Percentiles rank a stretch among this genome's conserved stretches.
These are phyloP conservation scores for Russula virescens DNA, from an alignment of 768 basidiomycete genomes.

Conservation along the genomic window DNA sequence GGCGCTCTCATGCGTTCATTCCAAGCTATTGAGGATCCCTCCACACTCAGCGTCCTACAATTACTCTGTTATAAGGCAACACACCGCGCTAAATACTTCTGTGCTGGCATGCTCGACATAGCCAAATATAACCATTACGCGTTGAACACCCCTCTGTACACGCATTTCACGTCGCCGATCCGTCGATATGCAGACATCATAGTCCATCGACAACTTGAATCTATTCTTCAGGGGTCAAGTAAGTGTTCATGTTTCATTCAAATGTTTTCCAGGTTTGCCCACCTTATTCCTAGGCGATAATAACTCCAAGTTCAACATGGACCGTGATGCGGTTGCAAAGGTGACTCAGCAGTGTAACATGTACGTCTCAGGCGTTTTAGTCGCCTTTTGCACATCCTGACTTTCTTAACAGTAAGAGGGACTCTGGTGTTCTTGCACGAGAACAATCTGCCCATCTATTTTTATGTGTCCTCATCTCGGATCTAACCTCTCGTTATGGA, in stretches of 20 bases:
- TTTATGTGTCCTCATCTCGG: constrained; percentile 90
- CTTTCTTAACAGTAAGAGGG: constrained; percentile 60
- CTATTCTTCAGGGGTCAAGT: constrained; percentile 70
- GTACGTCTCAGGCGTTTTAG: constrained; percentile 39
- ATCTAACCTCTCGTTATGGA: constrained; percentile 91
- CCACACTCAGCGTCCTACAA: constrained; percentile 73
- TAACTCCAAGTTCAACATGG: constrained; percentile 88
- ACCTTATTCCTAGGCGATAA: constrained; percentile 14
- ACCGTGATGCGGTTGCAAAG: constrained; percentile 96
- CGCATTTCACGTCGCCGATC: constrained; percentile 89
- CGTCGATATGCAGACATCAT: constrained; percentile 91
- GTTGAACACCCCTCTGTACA: constrained; percentile 86
- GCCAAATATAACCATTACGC: constrained; percentile 96
- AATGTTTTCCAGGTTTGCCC: neutral
- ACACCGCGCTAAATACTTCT: constrained; percentile 95
- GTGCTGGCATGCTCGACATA: constrained; percentile 98
- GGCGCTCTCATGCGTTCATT: constrained; percentile 83
- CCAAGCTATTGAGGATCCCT: constrained; percentile 62
- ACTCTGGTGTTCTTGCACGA: constrained; percentile 86
- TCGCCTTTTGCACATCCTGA: neutral
- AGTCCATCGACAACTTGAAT: constrained; percentile 94
- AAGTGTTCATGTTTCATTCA: constrained; percentile 27
- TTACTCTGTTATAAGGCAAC: constrained; percentile 88
- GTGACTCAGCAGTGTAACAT: constrained; percentile 98
- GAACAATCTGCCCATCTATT: constrained; percentile 95